Conservation (phyloP, 2,329 filamentous ascomycete genomes). For the Fusarium sacchari region DNA sequence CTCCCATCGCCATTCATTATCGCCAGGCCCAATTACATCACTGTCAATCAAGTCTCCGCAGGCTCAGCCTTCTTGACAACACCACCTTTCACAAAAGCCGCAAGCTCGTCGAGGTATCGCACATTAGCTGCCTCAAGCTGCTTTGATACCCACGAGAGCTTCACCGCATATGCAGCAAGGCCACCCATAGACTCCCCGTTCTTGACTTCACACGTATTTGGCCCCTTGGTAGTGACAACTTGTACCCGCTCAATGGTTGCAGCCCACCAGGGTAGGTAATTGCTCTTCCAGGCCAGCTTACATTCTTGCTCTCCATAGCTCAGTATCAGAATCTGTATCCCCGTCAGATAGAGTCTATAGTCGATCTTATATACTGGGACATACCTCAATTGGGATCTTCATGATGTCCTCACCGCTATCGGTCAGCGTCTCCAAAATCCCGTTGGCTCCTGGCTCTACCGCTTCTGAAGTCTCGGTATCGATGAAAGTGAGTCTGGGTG, state of each 20-base stretch:
- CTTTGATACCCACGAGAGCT: not conserved
- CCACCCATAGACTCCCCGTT: not conserved
- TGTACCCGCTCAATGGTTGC: not conserved
- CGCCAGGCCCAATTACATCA: not conserved
- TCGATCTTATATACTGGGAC: fast-evolving
- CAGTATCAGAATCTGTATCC: not conserved
- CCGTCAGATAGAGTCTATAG: not conserved
- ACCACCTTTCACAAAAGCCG: not conserved
- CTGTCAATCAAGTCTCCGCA: fast-evolving
- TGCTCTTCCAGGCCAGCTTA: not conserved
- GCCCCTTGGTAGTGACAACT: not conserved
- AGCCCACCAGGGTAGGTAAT: not conserved
- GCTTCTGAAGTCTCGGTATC: not conserved
- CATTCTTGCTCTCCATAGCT: not conserved
- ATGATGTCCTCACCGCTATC: not conserved
- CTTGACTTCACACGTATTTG: not conserved
- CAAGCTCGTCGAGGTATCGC: not conserved
- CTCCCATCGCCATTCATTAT: fast-evolving
- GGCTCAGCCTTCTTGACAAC: not conserved
- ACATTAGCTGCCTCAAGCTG: not conserved
- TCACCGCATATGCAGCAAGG: not conserved
- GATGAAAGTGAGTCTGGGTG: not conserved
- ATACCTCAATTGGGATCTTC: not conserved
- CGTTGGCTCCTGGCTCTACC: not conserved
- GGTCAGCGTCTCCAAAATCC: not conserved